Evolutionary conservation across 805 yeast genomes (phyloP), one percentile per base, ranked within the genome.

Genomic region (Starmerella potacharoeniae): DNA sequence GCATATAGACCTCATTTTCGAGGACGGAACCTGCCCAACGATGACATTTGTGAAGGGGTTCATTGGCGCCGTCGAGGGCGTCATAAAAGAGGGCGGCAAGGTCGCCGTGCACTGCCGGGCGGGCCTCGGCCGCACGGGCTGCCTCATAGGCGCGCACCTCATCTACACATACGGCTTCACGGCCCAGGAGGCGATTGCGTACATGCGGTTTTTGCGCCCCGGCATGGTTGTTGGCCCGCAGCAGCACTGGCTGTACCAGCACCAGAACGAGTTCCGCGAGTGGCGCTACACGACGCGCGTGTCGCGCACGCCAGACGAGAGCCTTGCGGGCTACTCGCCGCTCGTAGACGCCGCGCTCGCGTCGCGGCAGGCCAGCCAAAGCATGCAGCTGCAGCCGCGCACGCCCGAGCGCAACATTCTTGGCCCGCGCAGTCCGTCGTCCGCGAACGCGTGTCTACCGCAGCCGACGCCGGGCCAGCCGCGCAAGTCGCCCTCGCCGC

Each of bases 201-300:
- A 89, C 67, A 86, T 93, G 91, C 78, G 98, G 68, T 86, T 93
- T 79, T 77, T 93, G 59, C 80, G 98, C 62, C 98, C 98, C 0
- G 98, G 98, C 43, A 93, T 93, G 98, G 97, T 93, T n/a, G 98
- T 93, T 34, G 98, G 98, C 0, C 98, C 98, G 2, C 98, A 93
- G 70, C 98, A 93, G 68, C 98, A 93, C 72, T 93, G 98, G 98
- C 76, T 93, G 56, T 93, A 93, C 66, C 77, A 93, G 60, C 96
- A 93, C 68, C 98, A 93, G 70, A 83, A 88, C 69, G 96, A 90
- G 62, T 93, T 93, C 69, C 78, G 97, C 65, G 96, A 89, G 65
- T 93, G 98, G 97, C 79, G 88, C 68, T 86, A 83, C 64, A 88
- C 96, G 10, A 89, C 86, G 95, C 82, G 82, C 17, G 66, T 89